Evolutionary conservation across 176 grass and related monocot genomes (phyloP), one percentile per base, ranked within the genome.

Genomic region (Pharus latifolius): DNA sequence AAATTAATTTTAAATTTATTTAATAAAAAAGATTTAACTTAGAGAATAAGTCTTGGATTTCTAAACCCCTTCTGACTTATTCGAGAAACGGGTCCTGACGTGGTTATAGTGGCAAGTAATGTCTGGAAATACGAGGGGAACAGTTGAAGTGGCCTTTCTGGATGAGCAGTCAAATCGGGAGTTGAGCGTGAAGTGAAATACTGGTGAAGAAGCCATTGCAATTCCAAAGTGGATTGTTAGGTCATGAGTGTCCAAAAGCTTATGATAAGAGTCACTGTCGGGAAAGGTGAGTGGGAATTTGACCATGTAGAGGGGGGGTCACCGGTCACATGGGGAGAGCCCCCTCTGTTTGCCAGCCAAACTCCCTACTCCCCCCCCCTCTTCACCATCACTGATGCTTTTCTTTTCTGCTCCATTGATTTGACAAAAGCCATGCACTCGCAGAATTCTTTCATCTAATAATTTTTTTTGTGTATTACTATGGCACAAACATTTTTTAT

Each of bases 101-200:
- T n/a, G n/a, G n/a, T n/a, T n/a, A n/a, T n/a, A n/a, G n/a, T n/a
- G n/a, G n/a, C n/a, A n/a, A n/a, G n/a, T n/a, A n/a, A n/a, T n/a
- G n/a, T n/a, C n/a, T n/a, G n/a, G n/a, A n/a, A n/a, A n/a, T n/a
- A n/a, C n/a, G n/a, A n/a, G n/a, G n/a, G n/a, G n/a, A 70, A 70
- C 65, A 4, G 77, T 62, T 79, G 56, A 32, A 45, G 7, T 4
- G 76, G 29, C 76, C 70, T 79, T 79, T 56, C 22, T 43, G 42
- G 25, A 43, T 60, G 55, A 52, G 56, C 56, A 32, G 42, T n/a
- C 65, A 32, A 29, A 29, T 61, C 0, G 27, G n/a, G n/a, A n/a
- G n/a, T n/a, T n/a, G n/a, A n/a, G n/a, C n/a, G 7, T 52, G 28
- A 73, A 15, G 28, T 24, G 57, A 15, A 60, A 35, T 10, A 33